Evolutionary conservation across 2,329 filamentous ascomycete genomes (phyloP), one percentile per base, ranked within the genome.

Genomic region (Xylariaceae sp.): DNA sequence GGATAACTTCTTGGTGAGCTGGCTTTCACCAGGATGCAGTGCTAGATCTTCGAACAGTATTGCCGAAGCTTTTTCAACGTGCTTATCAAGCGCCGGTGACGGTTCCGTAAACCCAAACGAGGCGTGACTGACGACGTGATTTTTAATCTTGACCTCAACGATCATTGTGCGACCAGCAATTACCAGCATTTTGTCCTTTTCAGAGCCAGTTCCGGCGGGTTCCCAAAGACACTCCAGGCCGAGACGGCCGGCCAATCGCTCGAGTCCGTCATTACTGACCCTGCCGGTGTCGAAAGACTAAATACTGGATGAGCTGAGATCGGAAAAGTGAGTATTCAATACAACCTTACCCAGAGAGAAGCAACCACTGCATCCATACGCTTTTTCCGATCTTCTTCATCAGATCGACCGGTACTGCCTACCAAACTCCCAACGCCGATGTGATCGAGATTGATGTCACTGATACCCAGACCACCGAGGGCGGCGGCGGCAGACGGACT

Each of bases 251-350:
- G 84, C 86, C 32, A 92, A 73, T 51, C 87, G 78, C 68, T 88
- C 84, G n/a, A 94, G 75, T 2, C 87, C 87, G 32, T 87, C 83
- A 64, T 89, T 86, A 62, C 87, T 89, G 39, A 92, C 83, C 41
- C 84, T 73, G 3, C 86, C 86, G 59, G 81, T 81, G 62, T 70
- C 72, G 27, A 58, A 58, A 3, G 47, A 34, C 66, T 67, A 45
- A 6, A 32, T 4, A 46, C 7, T 19, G 43, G 5, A 37, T 58
- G 57, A 64, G 39, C 40, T 39, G 19, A 65, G 68, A 54, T 70
- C 65, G 52, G 63, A 32, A 35, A 65, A 68, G 27, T 73, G 64
- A 37, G 64, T 67, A 37, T 68, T 65, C 35, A 76, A 66, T n/a
- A 75, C 68, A 46, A 40, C 68, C 73, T 42, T 68, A 81, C 80